Base-by-base conservation (phyloP, 345 rosid genomes). In the Crucihimalaya himalaica region DNA sequence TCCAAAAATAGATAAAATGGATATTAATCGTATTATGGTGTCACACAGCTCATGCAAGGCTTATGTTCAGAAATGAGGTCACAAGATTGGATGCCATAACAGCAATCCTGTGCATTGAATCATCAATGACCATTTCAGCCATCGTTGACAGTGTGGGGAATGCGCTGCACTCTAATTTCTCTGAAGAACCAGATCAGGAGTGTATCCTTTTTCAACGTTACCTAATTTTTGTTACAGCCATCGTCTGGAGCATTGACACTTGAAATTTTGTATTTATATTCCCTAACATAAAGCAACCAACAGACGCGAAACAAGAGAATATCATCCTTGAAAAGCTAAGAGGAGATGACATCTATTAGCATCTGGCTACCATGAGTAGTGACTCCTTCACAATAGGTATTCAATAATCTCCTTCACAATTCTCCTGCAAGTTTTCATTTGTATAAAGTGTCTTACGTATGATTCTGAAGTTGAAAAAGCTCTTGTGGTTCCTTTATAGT, bases 61-160 rank as follows among this genome's bases (percentile, higher is more conserved):
- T 94, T 66, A 88, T 94, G 98, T 94, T 88, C 84, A 89, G 98
- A 83, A 85, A 88, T 37, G 92, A 94, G 80, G 98, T 91, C 11
- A 91, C 86, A 0, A 83, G 80, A 66, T 67, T 87, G 59, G 97
- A 94, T 81, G 98, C 97, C 14, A 84, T 94, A 74, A 85, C 97
- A 63, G 97, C 97, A 76, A 86, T 94, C 79, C 73, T 94, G 75
- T 94, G 97, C 84, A 82, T 91, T 20, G 93, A 94, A 81, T 94
- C 96, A 65, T 94, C 97, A 42, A 94, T 94, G 98, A 94, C 97
- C 51, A 91, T 84, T 37, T 89, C 93, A 0, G 97, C 96, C 65
- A 94, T 94, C 3, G 93, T 94, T 69, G 98, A 94, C 78, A 85
- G 85, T 77, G 80, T 82, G 32, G 97, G 97, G 56, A 92, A 94